A percentile compares a stretch with the other conserved stretches of the same genome.
Conservation (phyloP, 805 yeast genomes). For the Phaffomyces antillensis region DNA sequence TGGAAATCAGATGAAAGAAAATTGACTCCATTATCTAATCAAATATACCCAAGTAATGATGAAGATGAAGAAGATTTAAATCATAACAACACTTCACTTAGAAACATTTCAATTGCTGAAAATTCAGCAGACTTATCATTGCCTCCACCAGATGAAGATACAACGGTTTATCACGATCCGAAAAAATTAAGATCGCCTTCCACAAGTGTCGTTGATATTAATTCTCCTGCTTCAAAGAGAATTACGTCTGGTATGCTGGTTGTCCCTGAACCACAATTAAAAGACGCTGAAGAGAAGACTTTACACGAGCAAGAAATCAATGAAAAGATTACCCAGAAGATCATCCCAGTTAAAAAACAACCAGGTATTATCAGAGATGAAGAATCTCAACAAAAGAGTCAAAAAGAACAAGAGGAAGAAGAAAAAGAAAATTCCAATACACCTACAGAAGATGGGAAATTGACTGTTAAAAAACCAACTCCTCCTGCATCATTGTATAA, state of each 20-base stretch:
- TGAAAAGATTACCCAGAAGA: constrained; percentile 19
- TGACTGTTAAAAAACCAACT: neutral
- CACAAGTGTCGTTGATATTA: constrained; percentile 11
- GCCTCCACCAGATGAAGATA: constrained; percentile 22
- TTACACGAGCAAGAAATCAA: constrained; percentile 31
- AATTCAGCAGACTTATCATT: constrained; percentile 29
- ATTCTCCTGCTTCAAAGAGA: constrained; percentile 25
- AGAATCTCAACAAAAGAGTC: neutral
- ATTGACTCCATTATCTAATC: constrained; percentile 34
- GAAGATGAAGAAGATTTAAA: too few relatives aligned
- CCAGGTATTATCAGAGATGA: neutral
- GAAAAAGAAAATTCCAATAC: neutral
- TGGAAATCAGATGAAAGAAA: constrained; percentile 20
- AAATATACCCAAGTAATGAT: constrained; percentile 28
- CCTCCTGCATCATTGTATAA: constrained; percentile 1
- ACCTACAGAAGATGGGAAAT: too few relatives aligned
- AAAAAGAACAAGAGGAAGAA: neutral
- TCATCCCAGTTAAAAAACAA: constrained; percentile 16
- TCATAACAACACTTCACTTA: constrained; percentile 1
- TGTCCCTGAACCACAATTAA: constrained; percentile 36
- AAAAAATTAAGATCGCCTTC: constrained; percentile 15
- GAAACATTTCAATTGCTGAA: constrained; percentile 24
- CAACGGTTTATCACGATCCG: constrained; percentile 18
- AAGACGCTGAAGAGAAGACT: constrained; percentile 32
- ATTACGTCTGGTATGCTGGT: constrained; percentile 37